These are phyloP conservation scores for Cordyceps tenuipes DNA, from an alignment of 2,329 filamentous ascomycete genomes.

Conservation along the genomic window DNA sequence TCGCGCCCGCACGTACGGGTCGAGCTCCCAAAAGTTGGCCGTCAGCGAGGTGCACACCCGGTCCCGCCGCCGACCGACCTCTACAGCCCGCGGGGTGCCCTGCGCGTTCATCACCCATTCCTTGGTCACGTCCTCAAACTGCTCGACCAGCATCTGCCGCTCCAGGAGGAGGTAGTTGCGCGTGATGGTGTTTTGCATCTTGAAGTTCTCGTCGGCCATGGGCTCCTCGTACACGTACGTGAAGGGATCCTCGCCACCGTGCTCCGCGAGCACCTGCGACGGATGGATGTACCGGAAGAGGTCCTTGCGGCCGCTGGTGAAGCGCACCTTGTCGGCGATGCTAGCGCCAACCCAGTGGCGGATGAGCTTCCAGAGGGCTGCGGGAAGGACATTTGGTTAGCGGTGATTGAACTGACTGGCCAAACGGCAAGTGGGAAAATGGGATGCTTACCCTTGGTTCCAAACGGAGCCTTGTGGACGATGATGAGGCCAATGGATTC, in stretches of 20 bases:
- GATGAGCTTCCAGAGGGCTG: slow-evolving; percentile 81
- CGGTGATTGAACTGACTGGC: background rate
- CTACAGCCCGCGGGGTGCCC: slow-evolving; percentile 29
- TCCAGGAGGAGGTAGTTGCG: slow-evolving; percentile 53
- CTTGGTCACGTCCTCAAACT: slow-evolving; percentile 64
- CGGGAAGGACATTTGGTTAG: background rate
- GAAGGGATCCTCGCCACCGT: slow-evolving; percentile 75
- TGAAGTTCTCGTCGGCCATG: slow-evolving; percentile 58
- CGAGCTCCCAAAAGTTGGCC: slow-evolving; percentile 73
- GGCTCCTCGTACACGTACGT: slow-evolving; percentile 71
- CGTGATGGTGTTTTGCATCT: slow-evolving; percentile 53
- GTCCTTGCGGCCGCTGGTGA: slow-evolving; percentile 68
- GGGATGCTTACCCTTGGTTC: slow-evolving; percentile 62
- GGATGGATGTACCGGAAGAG: slow-evolving; percentile 62
- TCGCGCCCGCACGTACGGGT: slow-evolving; percentile 71
- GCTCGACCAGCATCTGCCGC: slow-evolving; percentile 51
- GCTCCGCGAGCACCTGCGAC: slow-evolving; percentile 61
- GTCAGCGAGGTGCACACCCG: slow-evolving; percentile 51
- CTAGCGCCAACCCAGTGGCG: slow-evolving; percentile 86
- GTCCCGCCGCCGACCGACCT: slow-evolving; percentile 46
- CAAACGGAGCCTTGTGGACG: slow-evolving; percentile 85
- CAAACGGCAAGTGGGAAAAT: slow-evolving; percentile 12
- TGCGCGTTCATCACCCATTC: slow-evolving; percentile 52
- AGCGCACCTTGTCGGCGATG: slow-evolving; percentile 80
- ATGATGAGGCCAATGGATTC: slow-evolving; percentile 76